Evolutionary conservation across 768 basidiomycete species (phyloP).

Genomic region (Pleurotus sapidus): DNA sequence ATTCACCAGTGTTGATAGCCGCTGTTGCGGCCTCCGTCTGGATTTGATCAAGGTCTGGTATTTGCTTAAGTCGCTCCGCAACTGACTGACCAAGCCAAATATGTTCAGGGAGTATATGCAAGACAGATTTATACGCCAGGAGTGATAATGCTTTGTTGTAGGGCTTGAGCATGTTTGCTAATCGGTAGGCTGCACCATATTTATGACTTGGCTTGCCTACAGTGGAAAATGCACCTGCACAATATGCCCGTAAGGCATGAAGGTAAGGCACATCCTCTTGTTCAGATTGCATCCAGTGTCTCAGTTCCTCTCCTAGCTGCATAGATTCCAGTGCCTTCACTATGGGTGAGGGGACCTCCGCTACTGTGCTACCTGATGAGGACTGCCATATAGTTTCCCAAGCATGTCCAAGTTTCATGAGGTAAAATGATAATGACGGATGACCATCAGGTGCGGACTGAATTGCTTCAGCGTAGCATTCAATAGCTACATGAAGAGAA

Average conservation of each 20-base stretch:
- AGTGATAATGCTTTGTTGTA: background rate
- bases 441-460: background rate
- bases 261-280: background rate
- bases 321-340: background rate
- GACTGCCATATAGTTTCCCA: background rate
- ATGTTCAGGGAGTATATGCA: constrained; percentile 12
- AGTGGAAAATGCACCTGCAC: background rate
- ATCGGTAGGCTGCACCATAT: background rate
- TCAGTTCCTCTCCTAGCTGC: background rate
- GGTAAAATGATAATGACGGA: background rate
- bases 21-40: constrained; percentile 11
- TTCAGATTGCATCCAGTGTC: background rate
- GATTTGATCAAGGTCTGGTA: constrained; percentile 7
- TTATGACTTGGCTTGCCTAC: background rate
- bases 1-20: constrained; percentile 7
- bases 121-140: constrained; percentile 7
- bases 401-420: background rate
- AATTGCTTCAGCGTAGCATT: background rate
- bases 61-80: constrained; percentile 4
- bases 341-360: background rate
- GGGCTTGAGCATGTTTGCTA: background rate
- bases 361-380: too few species aligned
- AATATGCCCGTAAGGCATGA: background rate
- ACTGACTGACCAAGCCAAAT: constrained; percentile 16
- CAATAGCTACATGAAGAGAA: background rate